Conservation (phyloP, 495 filamentous ascomycete genomes). For the Lasiosphaeris hirsuta region DNA sequence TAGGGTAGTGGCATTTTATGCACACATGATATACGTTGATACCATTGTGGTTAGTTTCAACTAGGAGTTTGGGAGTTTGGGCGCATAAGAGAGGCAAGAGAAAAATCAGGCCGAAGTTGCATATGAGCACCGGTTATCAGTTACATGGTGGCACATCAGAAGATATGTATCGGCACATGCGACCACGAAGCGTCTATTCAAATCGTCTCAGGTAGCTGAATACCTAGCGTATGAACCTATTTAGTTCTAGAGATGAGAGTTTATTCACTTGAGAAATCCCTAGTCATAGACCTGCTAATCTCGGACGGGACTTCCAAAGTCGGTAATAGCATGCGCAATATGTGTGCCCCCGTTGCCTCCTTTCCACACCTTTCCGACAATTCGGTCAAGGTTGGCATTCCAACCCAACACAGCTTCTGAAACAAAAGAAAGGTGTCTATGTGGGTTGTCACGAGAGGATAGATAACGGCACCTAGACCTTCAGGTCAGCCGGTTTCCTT, state of each 20-base stretch:
- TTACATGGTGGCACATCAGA: no score
- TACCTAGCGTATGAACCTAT: not conserved
- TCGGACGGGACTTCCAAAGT: conserved; percentile 15
- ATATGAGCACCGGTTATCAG: no score
- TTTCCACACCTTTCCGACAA: conserved; percentile 11
- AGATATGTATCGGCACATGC: no score
- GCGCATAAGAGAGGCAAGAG: no score
- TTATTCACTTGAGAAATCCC: conserved; percentile 9
- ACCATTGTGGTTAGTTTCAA: no score
- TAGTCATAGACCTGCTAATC: conserved; percentile 17
- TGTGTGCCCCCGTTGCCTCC: not conserved
- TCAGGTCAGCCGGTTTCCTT: not conserved
- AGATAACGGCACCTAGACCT: not conserved
- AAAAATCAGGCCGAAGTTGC: no score
- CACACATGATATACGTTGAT: no score
- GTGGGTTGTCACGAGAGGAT: not conserved
- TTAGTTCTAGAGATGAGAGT: conserved; percentile 20
- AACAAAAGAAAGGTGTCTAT: not conserved
- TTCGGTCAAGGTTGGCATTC: conserved; percentile 6
- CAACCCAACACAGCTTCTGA: not conserved
- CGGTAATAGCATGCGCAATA: not conserved
- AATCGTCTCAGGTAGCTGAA: no score
- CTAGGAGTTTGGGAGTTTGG: no score
- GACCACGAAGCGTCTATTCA: no score
- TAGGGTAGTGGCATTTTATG: no score